Evolutionary conservation across 495 filamentous ascomycete species (phyloP), one percentile per base, ranked within the genome.

Genomic region (Penicillium antarcticum): DNA sequence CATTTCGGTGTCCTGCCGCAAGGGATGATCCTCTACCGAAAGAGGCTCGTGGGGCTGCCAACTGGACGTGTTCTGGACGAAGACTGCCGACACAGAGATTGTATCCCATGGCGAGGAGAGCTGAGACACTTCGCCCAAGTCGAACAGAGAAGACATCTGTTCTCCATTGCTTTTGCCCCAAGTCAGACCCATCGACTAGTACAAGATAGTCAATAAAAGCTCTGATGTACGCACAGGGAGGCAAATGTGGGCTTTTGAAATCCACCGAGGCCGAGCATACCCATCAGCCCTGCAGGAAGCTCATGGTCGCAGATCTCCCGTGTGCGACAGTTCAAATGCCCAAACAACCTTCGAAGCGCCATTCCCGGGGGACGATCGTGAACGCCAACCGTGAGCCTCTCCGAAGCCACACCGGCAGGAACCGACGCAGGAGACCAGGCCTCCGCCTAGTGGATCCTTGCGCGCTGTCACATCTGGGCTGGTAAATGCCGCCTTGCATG

Each of bases 391-490:
- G 51, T 43, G 48, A 58, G 34, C 55, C 31, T 42, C 21, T 45
- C 57, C 55, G 50, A 51, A 61, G 58, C 58, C 61, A 62, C 60
- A 46, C 45, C 58, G 57, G 61, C 55, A 62, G 35, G 55, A 59
- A 44, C 61, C 61, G 61, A 64, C 48, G 54, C 48, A 49, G 47
- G 45, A 52, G 61, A 55, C 58, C 56, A 62, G 61, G 40, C 42
- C 32, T 45, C 47, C 51, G 42, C 38, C 21, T 24, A 45, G 56
- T 56, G 57, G 61, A 58, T 63, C 61, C 61, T 55, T 41, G 52
- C 49, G 45, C 19, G 46, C 55, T 63, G 61, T 61, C 61, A 61
- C 55, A 58, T 58, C 45, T 55, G 42, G 42, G 33, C 39, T 31
- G 26, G 29, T 37, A 16, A 38, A 42, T 50, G 58, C 52, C 52